phyloP scores from a whole-genome alignment of 2,329 filamentous ascomycete species.

The Scolecobasidium constrictum region DNA sequence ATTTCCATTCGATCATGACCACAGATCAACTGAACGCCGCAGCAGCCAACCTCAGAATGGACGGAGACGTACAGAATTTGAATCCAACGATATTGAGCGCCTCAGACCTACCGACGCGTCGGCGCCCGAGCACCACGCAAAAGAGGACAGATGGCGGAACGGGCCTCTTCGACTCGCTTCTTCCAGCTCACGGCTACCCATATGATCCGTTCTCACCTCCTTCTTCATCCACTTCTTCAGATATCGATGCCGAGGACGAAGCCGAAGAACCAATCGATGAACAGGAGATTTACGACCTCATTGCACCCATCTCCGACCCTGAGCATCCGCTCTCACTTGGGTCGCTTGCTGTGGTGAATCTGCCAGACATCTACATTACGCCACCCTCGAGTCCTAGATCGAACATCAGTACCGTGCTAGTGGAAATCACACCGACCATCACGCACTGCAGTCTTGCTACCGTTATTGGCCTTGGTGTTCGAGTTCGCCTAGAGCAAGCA shows the following conservation, averaged over 20 bases:
- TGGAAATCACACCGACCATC: constrained; percentile 91
- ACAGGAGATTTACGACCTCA: constrained; percentile 94
- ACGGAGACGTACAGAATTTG: constrained; percentile 54
- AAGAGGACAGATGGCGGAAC: constrained; percentile 36
- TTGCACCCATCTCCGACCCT: constrained; percentile 88
- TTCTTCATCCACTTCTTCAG: constrained; percentile 26
- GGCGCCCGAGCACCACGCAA: constrained; percentile 32
- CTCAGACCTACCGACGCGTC: constrained; percentile 77
- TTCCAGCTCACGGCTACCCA: constrained; percentile 38
- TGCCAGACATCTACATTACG: constrained; percentile 80
- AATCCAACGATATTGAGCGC: constrained; percentile 88
- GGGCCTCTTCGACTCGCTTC: constrained; percentile 43
- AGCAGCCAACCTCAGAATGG: constrained; percentile 7
- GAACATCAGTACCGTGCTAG: constrained; percentile 62
- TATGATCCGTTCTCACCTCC: constrained; percentile 37
- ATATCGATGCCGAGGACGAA: constrained; percentile 44
- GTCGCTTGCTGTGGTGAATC: constrained; percentile 85
- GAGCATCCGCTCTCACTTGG: constrained; percentile 93
- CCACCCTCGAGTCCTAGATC: constrained; percentile 52
- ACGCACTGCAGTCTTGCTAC: constrained; percentile 95
- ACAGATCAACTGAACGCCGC: too few species aligned
- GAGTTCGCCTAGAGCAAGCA: constrained; percentile 81
- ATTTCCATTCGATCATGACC: too few species aligned
- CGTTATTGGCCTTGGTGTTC: constrained; percentile 86
- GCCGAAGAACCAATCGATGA: constrained; percentile 80